Evolutionary conservation across 371 early-diverging fungal genomes (phyloP), one percentile per base, ranked within the genome.

Genomic region (Nematocida sp.): DNA sequence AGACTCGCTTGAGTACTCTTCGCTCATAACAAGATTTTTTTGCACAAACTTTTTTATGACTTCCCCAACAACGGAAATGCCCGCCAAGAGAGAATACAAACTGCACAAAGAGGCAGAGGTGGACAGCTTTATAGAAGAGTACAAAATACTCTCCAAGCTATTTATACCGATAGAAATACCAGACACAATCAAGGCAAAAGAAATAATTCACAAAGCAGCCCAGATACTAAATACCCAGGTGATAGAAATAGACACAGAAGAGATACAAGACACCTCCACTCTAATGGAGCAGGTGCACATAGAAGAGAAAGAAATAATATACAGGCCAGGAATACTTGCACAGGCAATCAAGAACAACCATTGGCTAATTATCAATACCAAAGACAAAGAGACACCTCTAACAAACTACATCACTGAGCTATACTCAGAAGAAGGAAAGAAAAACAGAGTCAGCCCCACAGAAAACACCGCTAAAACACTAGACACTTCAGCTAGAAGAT

Each of bases 351-450:
- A 90, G 32, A 88, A 92, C 51, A 98, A 98, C n/a, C 87, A 93
- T 78, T 98, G 98, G 98, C 88, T 99, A 65, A 94, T 99, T 11
- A 85, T 99, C 45, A 98, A 99, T 53, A 60, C 74, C 13, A 41
- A 37, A 17, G 74, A 70, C 41, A 57, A 47, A 40, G 74, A 70
- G 35, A 55, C 58, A 29, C 62, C 74, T 7, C 29, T 70, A 4
- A 70, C 74, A 35, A 47, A 60, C 53, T 70, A 58, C 48, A 45
- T 70, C 29, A 27, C 60, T 5, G n/a, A n/a, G 23, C 49, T 1
- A 37, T 46, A 38, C 27, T 63, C 23, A 61, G 17, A n/a, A 35
- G 9, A 0, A 47, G 21, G 40, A 1, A 17, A 13, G 5, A 13
- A 40, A n/a, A n/a, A n/a, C n/a, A n/a, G n/a, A n/a, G n/a, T n/a